Percentiles rank a stretch among this genome's conserved stretches.
Evolutionary conservation across 495 filamentous ascomycete species (phyloP).

Genomic region (Neurospora sp.): DNA sequence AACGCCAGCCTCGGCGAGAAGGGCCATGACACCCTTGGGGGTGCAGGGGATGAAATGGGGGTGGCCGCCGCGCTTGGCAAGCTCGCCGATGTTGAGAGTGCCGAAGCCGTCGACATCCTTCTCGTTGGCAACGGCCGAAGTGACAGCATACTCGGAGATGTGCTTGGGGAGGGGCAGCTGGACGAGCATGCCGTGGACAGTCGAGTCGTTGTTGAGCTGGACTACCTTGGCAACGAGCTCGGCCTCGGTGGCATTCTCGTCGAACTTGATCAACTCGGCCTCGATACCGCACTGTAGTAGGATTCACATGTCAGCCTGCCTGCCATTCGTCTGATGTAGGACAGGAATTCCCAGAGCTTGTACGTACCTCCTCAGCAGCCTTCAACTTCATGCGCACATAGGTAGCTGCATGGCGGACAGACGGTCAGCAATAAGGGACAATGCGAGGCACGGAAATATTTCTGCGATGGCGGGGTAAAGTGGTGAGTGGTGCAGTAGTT

Average conservation of each 20-base stretch:
- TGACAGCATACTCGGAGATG: constrained; percentile 81
- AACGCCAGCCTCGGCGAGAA: constrained; percentile 75
- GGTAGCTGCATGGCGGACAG: constrained; percentile 49
- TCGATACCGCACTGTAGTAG: constrained; percentile 65
- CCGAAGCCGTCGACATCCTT: constrained; percentile 99
- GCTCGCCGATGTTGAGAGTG: constrained; percentile 82
- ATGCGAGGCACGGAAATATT: not conserved
- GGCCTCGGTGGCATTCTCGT: constrained; percentile 69
- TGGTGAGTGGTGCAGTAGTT: constrained; percentile 1
- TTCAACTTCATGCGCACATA: constrained; percentile 99
- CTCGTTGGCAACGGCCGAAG: constrained; percentile 78
- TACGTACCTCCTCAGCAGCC: constrained; percentile 77
- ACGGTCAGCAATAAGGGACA: constrained; percentile 11
- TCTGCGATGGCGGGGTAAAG: not conserved
- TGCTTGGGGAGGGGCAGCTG: constrained; percentile 84
- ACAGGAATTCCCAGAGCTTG: constrained; percentile 1
- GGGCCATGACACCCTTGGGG: constrained; percentile 91
- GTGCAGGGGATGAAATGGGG: constrained; percentile 91
- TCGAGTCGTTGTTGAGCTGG: constrained; percentile 74
- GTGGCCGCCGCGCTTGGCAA: constrained; percentile 84
- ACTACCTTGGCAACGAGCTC: constrained; percentile 77
- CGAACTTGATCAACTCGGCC: constrained; percentile 75
- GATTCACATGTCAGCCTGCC: not conserved
- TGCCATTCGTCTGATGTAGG: not conserved
- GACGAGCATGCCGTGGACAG: constrained; percentile 86